phyloP scores from a whole-genome alignment of 331 rosid genomes.

The Rosa hybrid region DNA sequence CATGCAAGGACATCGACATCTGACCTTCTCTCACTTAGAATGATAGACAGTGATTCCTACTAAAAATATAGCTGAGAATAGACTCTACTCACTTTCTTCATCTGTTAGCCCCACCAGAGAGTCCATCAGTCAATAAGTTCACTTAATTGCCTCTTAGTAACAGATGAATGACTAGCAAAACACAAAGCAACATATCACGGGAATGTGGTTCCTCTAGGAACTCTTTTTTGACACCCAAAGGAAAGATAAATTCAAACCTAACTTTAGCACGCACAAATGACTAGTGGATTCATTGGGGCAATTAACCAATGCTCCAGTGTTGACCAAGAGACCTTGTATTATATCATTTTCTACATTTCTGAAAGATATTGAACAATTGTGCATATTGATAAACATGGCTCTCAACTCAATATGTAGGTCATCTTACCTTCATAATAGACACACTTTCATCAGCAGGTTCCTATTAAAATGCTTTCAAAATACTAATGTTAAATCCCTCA shows the following conservation, averaged over 20 bases:
- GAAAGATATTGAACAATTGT: not conserved
- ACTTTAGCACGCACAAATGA: not conserved
- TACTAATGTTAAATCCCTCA: not conserved
- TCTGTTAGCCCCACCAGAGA: not conserved
- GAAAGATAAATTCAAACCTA: not conserved
- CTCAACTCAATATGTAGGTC: not conserved
- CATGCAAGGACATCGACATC: not conserved
- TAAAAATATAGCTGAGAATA: not conserved
- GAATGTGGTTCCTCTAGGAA: not conserved
- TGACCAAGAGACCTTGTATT: not conserved
- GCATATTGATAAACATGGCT: not conserved
- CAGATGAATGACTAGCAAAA: constrained; percentile 5
- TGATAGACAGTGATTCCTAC: not conserved
- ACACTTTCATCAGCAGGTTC: not conserved
- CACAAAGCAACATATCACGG: not conserved
- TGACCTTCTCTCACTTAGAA: not conserved
- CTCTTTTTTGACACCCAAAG: not conserved
- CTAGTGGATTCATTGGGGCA: not conserved
- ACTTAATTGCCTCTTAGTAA: not conserved
- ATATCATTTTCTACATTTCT: not conserved
- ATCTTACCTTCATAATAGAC: not conserved
- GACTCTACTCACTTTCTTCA: not conserved
- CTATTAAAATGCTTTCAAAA: not conserved
- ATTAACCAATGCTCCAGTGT: not conserved
- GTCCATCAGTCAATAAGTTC: not conserved